Conservation (phyloP, 192 early-diverging fungal species). For the Backusella circina region DNA sequence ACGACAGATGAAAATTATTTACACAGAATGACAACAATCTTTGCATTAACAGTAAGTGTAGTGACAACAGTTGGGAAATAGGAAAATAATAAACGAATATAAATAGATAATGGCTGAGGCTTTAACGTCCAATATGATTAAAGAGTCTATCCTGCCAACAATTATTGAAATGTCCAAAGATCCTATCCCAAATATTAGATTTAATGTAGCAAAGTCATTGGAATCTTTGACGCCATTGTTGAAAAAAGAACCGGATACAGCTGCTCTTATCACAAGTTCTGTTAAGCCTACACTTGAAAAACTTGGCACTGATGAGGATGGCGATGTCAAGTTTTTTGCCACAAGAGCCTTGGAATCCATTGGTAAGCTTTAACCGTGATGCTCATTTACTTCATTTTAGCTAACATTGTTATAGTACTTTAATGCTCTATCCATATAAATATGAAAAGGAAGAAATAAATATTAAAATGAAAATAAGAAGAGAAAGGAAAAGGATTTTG, state of each 20-base stretch:
- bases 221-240: constrained; percentile 81
- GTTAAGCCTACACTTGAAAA: constrained; percentile 82
- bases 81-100: background rate
- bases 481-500: background rate
- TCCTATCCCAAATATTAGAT: constrained; percentile 98
- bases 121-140: constrained; percentile 83
- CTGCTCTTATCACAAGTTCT: constrained; percentile 55
- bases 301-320: constrained; percentile 85
- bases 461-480: background rate
- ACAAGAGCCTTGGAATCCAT: constrained; percentile 59
- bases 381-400: background rate
- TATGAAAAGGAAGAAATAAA: background rate
- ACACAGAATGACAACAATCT: constrained; percentile 97
- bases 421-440: background rate
- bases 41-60: constrained; percentile 80
- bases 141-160: constrained; percentile 86
- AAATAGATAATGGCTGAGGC: constrained; percentile 80
- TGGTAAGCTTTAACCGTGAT: constrained; percentile 17
- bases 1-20: constrained; percentile 88
- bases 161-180: constrained; percentile 81
- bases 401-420: background rate
- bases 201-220: constrained; percentile 97
- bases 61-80: background rate
- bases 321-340: constrained; percentile 94
- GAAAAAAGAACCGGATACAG: constrained; percentile 60